phyloP scores from a whole-genome alignment of 176 grass and related monocot species.

The Triticum urartu region DNA sequence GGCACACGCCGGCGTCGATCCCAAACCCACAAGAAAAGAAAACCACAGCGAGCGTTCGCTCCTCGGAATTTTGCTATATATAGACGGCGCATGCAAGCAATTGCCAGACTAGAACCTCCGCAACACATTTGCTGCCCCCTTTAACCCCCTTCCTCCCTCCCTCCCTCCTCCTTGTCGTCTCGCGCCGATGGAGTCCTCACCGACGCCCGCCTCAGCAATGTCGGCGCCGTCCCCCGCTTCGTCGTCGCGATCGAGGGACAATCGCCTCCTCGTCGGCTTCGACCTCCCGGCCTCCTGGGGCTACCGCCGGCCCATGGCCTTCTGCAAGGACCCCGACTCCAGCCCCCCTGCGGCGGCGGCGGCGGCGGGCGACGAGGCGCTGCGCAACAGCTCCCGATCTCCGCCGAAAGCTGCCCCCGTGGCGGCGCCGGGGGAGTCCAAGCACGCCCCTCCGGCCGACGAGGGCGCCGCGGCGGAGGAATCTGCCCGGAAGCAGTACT shows the following conservation, averaged over 20 bases:
- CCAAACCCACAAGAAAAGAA: background rate
- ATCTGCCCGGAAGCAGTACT: conserved; percentile 48
- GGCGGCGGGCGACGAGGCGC: background rate
- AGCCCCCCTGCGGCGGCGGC: background rate
- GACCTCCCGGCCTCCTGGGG: conserved; percentile 47
- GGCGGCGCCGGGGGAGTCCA: background rate
- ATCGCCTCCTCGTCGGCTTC: conserved; percentile 33
- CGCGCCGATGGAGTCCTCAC: conserved; percentile 41
- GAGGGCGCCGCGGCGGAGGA: conserved; percentile 6
- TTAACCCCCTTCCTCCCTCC: conserved; percentile 17
- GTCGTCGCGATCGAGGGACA: conserved; percentile 18
- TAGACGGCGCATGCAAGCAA: conserved; percentile 43
- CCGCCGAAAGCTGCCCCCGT: background rate
- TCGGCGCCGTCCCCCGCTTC: background rate
- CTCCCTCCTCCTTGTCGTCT: background rate
- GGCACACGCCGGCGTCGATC: background rate
- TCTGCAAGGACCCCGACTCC: conserved; percentile 31
- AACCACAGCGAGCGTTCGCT: background rate
- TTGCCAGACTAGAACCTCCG: conserved; percentile 26
- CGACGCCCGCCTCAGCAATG: conserved; percentile 31
- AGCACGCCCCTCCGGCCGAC: background rate
- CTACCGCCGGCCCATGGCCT: conserved; percentile 42
- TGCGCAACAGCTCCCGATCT: conserved; percentile 6
- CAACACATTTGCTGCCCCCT: conserved; percentile 31
- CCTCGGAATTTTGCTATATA: conserved; percentile 10